Conservation (phyloP, 78 protist species). For the Speleostelium caveatum region DNA sequence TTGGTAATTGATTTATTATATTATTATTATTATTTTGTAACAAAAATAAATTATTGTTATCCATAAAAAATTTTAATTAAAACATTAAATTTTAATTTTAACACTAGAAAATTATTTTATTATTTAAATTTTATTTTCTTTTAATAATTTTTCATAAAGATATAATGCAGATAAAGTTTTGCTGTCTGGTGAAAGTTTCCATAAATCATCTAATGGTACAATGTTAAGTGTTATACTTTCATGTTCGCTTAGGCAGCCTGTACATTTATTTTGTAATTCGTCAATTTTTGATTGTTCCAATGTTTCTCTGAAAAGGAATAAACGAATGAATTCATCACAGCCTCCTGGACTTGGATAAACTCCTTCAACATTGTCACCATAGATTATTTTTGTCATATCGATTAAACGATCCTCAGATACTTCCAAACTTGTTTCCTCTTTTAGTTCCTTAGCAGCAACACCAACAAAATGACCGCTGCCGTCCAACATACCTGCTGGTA, state of each 20-base stretch:
- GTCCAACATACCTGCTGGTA: constrained; percentile 83
- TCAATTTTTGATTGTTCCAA: constrained; percentile 57
- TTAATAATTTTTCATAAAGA: constrained; percentile 55
- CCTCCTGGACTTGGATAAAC: constrained; percentile 82
- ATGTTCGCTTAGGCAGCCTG: constrained; percentile 66
- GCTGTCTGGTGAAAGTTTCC: constrained; percentile 65
- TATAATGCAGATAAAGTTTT: constrained; percentile 69
- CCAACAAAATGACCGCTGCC: constrained; percentile 79
- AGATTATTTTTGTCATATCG: constrained; percentile 57
- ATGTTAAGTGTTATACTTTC: constrained; percentile 64
- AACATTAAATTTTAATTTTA: no score
- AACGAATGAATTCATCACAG: constrained; percentile 73
- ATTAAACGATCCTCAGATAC: constrained; percentile 64
- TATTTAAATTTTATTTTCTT: constrained; percentile 63
- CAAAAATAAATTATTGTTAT: no score
- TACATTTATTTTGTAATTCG: constrained; percentile 58
- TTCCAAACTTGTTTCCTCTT: constrained; percentile 70
- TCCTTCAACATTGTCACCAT: constrained; percentile 55
- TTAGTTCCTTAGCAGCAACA: constrained; percentile 67
- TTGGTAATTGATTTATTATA: no score
- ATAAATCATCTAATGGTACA: constrained; percentile 67
- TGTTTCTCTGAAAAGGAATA: constrained; percentile 66
- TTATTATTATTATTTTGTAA: no score
- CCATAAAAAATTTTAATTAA: no score
- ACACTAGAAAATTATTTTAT: no score